Evolutionary conservation across 495 filamentous ascomycete genomes (phyloP).

Genomic region (Venustampulla echinocandica): DNA sequence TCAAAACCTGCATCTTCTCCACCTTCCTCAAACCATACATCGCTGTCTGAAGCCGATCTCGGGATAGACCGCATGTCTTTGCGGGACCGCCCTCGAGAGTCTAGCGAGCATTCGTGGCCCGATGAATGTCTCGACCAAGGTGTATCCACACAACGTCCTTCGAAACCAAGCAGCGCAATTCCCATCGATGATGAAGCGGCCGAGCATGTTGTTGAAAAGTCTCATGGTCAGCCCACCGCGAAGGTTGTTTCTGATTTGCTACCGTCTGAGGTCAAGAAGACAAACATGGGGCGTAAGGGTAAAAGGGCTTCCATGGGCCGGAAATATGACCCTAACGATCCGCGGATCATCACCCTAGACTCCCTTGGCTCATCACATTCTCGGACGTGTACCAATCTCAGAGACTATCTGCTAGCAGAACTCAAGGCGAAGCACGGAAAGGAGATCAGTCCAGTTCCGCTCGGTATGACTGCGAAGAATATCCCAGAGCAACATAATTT

Average conservation of each 20-base stretch:
- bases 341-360: constrained; percentile 81
- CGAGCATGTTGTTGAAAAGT: neutral
- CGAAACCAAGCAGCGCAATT: constrained; percentile 13
- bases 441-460: constrained; percentile 42
- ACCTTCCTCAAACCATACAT: no score
- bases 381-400: constrained; percentile 53
- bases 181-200: constrained; percentile 12
- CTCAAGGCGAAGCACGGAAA: constrained; percentile 57
- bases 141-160: neutral
- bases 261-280: neutral
- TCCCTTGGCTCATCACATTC: constrained; percentile 60
- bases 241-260: neutral
- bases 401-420: constrained; percentile 69
- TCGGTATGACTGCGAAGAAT: constrained; percentile 58
- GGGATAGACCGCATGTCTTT: neutral
- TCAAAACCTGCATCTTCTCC: neutral
- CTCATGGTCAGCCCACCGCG: neutral
- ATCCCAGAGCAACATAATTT: constrained; percentile 77
- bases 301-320: constrained; percentile 15
- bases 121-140: no score
- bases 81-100: neutral
- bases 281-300: constrained; percentile 10
- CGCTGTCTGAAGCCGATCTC: neutral
- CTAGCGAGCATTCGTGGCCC: no score
- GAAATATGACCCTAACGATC: constrained; percentile 33